Conservation (phyloP, 2,329 filamentous ascomycete genomes). For the Fonsecaea nubica region DNA sequence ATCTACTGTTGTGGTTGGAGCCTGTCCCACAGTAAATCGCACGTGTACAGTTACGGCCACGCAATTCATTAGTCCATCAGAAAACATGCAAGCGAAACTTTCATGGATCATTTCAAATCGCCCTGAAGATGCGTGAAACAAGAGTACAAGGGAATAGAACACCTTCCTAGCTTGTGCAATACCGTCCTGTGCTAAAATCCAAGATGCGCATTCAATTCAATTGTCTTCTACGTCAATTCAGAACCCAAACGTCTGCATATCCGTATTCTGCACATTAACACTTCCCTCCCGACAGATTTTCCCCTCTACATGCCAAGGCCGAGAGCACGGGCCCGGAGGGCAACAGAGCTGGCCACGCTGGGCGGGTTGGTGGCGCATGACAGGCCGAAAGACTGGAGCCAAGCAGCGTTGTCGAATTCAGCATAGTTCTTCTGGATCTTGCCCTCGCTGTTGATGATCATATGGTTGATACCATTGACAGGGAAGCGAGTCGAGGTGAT, state of each 20-base stretch:
- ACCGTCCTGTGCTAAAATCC: slow-evolving; percentile 1
- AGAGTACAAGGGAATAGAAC: slow-evolving; percentile 11
- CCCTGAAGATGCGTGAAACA: slow-evolving; percentile 16
- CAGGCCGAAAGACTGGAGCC: slow-evolving; percentile 37
- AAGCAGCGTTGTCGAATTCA: slow-evolving; percentile 40
- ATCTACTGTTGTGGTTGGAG: not conserved
- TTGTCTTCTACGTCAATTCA: not conserved
- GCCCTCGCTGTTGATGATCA: slow-evolving; percentile 33
- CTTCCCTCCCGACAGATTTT: not conserved
- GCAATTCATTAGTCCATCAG: slow-evolving; percentile 25
- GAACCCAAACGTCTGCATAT: slow-evolving; percentile 2
- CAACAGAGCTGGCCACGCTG: slow-evolving; percentile 12
- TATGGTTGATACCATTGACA: slow-evolving; percentile 39
- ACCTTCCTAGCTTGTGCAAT: slow-evolving; percentile 11
- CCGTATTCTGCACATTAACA: not conserved
- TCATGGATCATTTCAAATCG: slow-evolving; percentile 18
- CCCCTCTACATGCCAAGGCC: not conserved
- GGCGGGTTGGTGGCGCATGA: slow-evolving; percentile 30
- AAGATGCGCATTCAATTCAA: not conserved
- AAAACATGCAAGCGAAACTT: slow-evolving; percentile 1
- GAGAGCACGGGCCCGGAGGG: slow-evolving; percentile 13
- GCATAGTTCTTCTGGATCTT: slow-evolving; percentile 38
- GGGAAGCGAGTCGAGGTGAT: slow-evolving; percentile 27
- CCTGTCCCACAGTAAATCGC: not conserved
- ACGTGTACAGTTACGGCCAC: slow-evolving; percentile 13